These are phyloP conservation scores for Kluyveromyces wickerhamii DNA, from an alignment of 805 yeast genomes.

Conservation along the genomic window DNA sequence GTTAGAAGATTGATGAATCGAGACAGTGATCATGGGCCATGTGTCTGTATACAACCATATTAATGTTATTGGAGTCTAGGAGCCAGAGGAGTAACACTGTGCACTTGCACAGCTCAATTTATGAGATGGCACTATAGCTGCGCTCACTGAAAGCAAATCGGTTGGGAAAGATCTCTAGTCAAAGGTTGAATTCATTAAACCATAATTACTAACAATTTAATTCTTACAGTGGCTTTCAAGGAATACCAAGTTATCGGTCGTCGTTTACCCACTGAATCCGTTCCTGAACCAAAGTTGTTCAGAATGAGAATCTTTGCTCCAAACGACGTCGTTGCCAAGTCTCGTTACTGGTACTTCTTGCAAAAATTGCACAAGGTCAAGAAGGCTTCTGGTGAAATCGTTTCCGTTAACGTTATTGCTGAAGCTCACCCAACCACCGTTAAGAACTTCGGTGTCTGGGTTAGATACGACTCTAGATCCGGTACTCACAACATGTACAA, in stretches of 20 bases:
- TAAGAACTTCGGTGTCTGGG: slow-evolving; percentile 99
- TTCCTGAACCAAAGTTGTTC: slow-evolving; percentile 99
- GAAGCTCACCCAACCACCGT: slow-evolving; percentile 98
- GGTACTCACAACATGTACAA: slow-evolving; percentile 99
- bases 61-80: no score
- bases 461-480: slow-evolving; percentile 99
- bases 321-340: slow-evolving; percentile 97
- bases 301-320: slow-evolving; percentile 99
- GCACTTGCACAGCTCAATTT: no score
- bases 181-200: no score
- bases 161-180: no score
- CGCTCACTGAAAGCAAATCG: no score
- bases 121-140: no score
- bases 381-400: slow-evolving; percentile 99
- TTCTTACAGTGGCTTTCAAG: slow-evolving; percentile 72
- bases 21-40: no score
- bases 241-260: slow-evolving; percentile 99
- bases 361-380: slow-evolving; percentile 99
- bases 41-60: no score
- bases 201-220: not conserved
- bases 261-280: slow-evolving; percentile 98
- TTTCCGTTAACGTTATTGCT: slow-evolving; percentile 80
- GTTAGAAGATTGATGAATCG: no score
- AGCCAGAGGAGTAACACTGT: no score
- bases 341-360: slow-evolving; percentile 99